These are phyloP conservation scores for Athelia sp. DNA, from an alignment of 1,284 basidiomycete genomes.

Conservation along the genomic window DNA sequence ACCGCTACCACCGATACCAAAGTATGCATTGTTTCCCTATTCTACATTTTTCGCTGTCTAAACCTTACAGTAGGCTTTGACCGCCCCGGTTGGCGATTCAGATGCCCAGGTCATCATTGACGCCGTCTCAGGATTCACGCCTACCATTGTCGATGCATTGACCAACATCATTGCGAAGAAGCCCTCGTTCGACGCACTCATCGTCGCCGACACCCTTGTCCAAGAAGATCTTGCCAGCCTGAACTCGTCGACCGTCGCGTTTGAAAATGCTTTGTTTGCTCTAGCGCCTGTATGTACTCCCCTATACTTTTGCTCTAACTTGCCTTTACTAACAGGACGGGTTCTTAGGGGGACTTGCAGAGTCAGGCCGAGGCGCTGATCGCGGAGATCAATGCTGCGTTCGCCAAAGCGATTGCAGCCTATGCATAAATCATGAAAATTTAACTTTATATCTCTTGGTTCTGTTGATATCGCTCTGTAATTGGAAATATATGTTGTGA, in stretches of 20 bases:
- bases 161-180: slow-evolving; percentile 3
- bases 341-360: too few relatives aligned
- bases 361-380: too few relatives aligned
- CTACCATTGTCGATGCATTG: slow-evolving; percentile 3
- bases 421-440: too few relatives aligned
- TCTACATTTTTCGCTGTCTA: background rate
- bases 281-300: too few relatives aligned
- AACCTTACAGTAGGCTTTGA: background rate
- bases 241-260: slow-evolving; percentile 22
- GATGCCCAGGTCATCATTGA: slow-evolving; percentile 5
- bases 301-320: too few relatives aligned
- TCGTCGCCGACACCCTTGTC: background rate
- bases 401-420: too few relatives aligned
- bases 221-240: slow-evolving; percentile 1
- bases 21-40: background rate
- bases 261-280: too few relatives aligned
- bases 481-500: too few relatives aligned
- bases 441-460: too few relatives aligned
- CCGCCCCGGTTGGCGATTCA: background rate
- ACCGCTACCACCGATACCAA: slow-evolving; percentile 13
- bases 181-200: slow-evolving; percentile 3
- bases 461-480: too few relatives aligned
- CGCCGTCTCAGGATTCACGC: background rate
- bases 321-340: too few relatives aligned
- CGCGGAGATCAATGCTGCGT: too few relatives aligned